These are phyloP conservation scores for Diutina pseudorugosa DNA, from an alignment of 1,139 yeast species.

Conservation along the genomic window DNA sequence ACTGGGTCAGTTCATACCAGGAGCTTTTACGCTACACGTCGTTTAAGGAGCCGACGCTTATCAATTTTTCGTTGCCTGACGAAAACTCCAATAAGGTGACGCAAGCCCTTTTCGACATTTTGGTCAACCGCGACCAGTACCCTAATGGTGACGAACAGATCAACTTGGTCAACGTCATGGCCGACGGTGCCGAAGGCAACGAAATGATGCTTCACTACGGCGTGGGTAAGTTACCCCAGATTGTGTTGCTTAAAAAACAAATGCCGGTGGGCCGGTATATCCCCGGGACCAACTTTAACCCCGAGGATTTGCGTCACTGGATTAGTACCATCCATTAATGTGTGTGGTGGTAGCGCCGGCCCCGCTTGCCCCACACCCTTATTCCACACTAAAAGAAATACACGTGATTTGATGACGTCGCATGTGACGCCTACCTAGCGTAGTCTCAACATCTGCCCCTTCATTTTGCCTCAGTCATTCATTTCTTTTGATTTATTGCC, in stretches of 20 bases:
- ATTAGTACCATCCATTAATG: conserved; percentile 14
- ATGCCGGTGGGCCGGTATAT: conserved; percentile 42
- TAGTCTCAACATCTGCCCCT: too few species aligned
- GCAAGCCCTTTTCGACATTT: conserved; percentile 44
- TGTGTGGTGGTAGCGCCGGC: too few species aligned
- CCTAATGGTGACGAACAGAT: conserved; percentile 26
- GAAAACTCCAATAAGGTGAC: conserved; percentile 51
- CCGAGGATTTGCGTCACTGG: conserved; percentile 46
- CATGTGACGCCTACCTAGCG: not conserved
- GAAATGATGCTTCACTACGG: conserved; percentile 49
- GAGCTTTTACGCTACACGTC: not conserved
- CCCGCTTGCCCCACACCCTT: too few species aligned
- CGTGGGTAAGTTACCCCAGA: conserved; percentile 48
- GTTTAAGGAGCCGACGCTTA: conserved; percentile 43
- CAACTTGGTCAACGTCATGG: conserved; percentile 57
- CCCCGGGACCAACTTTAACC: conserved; percentile 35
- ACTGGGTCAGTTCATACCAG: not conserved
- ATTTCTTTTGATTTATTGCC: too few species aligned
- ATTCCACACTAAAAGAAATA: not conserved
- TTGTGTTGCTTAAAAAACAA: conserved; percentile 58
- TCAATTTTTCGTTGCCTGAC: conserved; percentile 63
- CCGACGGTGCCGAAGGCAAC: conserved; percentile 51
- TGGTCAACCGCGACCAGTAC: conserved; percentile 38
- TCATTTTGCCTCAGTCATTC: too few species aligned
- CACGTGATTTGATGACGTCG: not conserved